Evolutionary conservation across 805 yeast species (phyloP).

Genomic region (Yarrowia hollandica): DNA sequence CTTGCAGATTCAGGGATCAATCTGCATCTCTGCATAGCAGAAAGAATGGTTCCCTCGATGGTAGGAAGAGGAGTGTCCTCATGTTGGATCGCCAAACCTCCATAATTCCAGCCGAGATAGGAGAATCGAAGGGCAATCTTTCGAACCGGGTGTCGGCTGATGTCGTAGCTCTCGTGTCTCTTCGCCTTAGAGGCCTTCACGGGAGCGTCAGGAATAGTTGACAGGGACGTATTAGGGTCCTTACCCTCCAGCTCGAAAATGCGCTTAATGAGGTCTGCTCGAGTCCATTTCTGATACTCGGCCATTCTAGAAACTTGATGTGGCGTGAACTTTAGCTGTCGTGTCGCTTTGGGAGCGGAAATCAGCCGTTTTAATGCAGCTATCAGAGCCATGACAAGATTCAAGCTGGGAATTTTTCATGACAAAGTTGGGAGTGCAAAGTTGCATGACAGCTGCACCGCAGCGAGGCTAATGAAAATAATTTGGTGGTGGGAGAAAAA

Average conservation of each 20-base stretch:
- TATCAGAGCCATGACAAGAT: conserved; percentile 23
- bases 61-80: conserved; percentile 78
- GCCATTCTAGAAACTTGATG: conserved; percentile 23
- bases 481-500: background rate
- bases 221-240: background rate
- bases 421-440: conserved; percentile 9
- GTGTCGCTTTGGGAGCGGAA: conserved; percentile 15
- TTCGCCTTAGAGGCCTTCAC: conserved; percentile 34
- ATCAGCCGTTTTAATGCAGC: conserved; percentile 28
- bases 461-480: background rate
- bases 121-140: conserved; percentile 80
- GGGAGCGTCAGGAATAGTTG: background rate
- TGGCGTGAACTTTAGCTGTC: conserved; percentile 20
- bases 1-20: conserved; percentile 3
- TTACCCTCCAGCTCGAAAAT: conserved; percentile 56
- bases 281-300: conserved; percentile 63
- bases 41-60: conserved; percentile 72
- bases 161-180: conserved; percentile 57
- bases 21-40: conserved; percentile 57
- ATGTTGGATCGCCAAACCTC: conserved; percentile 78
- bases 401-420: conserved; percentile 8
- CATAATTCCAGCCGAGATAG: conserved; percentile 89
- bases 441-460: background rate
- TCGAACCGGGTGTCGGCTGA: conserved; percentile 60
- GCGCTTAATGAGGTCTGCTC: conserved; percentile 59